Conservation (phyloP, 1,284 basidiomycete genomes). For the Cystobasidiaceae sp. region DNA sequence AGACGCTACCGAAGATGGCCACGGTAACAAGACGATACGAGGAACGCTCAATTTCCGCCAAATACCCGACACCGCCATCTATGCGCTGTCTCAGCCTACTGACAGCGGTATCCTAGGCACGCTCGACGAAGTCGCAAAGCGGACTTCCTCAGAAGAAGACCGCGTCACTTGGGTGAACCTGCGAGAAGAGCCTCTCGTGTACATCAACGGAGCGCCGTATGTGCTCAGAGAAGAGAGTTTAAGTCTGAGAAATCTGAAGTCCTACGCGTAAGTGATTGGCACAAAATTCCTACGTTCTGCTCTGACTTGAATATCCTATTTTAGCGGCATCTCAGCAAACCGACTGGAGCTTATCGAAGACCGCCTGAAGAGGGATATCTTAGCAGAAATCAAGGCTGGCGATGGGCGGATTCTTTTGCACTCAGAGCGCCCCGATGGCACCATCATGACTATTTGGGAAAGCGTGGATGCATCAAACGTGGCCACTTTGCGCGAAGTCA, state of each 20-base stretch:
- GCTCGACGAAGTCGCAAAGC: conserved; percentile 50
- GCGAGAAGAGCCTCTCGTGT: conserved; percentile 78
- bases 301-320: neutral
- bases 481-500: conserved; percentile 81
- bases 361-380: conserved; percentile 81
- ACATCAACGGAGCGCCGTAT: conserved; percentile 72
- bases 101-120: conserved; percentile 83
- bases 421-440: conserved; percentile 79
- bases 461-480: conserved; percentile 73
- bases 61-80: conserved; percentile 75
- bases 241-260: conserved; percentile 46
- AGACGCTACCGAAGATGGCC: conserved; percentile 27
- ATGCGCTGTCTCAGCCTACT: conserved; percentile 83
- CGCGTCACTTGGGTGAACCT: conserved; percentile 77
- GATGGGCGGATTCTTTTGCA: conserved; percentile 85
- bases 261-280: conserved; percentile 41
- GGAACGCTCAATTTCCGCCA: conserved; percentile 94
- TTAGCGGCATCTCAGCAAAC: conserved; percentile 77
- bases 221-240: conserved; percentile 44
- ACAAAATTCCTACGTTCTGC: conserved; percentile 16
- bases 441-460: conserved; percentile 93
- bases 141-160: conserved; percentile 50
- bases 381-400: conserved; percentile 73
- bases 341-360: conserved; percentile 87
- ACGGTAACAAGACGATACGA: conserved; percentile 52